phyloP scores from a whole-genome alignment of 176 grass and related monocot genomes.

The Oryza coarctata region DNA sequence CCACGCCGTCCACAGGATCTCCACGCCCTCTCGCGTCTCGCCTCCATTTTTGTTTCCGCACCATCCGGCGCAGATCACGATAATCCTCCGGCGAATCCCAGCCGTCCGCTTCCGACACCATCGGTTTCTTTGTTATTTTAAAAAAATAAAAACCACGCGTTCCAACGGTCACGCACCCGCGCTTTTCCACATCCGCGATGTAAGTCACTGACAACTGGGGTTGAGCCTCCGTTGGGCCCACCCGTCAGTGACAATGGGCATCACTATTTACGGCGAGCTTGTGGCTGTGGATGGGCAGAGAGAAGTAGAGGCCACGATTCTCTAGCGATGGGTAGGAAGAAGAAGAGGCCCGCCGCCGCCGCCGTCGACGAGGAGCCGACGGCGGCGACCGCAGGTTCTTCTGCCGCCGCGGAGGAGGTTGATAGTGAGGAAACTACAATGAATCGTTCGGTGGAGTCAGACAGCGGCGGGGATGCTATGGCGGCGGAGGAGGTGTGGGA shows the following conservation, averaged over 20 bases:
- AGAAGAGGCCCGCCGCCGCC: neutral
- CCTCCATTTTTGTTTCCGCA: neutral
- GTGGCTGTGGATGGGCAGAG: neutral
- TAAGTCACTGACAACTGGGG: neutral
- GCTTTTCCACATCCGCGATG: neutral
- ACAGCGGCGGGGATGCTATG: neutral
- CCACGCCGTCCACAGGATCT: too few species aligned
- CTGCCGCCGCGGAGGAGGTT: neutral
- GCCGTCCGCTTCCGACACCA: neutral
- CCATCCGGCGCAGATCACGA: neutral
- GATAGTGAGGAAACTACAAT: neutral
- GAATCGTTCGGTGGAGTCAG: neutral
- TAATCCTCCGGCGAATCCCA: conserved; percentile 9
- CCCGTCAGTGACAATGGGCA: neutral
- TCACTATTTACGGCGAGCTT: neutral
- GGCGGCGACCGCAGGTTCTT: too few species aligned
- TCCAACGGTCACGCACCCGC: conserved; percentile 32
- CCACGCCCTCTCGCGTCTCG: too few species aligned
- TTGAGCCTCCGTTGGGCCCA: neutral
- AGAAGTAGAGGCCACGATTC: neutral
- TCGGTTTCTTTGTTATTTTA: neutral
- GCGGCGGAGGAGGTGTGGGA: neutral
- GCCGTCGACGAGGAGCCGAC: neutral
- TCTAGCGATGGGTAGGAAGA: conserved; percentile 2
- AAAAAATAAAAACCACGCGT: neutral